These are phyloP conservation scores for Fusarium praegraminearum DNA, from an alignment of 2,329 filamentous ascomycete species.

Conservation along the genomic window DNA sequence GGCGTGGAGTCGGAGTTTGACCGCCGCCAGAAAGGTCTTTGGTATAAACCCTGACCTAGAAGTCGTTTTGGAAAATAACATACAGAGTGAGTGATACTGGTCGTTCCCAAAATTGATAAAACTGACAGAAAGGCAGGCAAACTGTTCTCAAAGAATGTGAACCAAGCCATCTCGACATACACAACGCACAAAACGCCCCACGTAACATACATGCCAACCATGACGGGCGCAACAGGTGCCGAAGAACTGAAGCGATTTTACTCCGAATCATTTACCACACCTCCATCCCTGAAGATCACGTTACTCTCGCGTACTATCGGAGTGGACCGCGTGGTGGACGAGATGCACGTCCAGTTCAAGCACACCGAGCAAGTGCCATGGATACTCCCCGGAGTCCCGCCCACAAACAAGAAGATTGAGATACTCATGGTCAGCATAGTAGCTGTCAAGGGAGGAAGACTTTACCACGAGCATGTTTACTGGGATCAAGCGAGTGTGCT, in stretches of 20 bases:
- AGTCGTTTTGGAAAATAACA: constrained; percentile 73
- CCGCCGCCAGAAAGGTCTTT: constrained; percentile 71
- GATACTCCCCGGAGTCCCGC: constrained; percentile 70
- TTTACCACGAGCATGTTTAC: constrained; percentile 73
- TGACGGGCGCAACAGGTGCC: constrained; percentile 72
- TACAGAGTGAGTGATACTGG: constrained; percentile 62
- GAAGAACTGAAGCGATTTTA: constrained; percentile 72
- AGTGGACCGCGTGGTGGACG: constrained; percentile 73
- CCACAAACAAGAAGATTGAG: constrained; percentile 64
- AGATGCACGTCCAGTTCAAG: constrained; percentile 69
- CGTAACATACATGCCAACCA: constrained; percentile 75
- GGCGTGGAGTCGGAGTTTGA: constrained; percentile 76
- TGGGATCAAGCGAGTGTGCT: constrained; percentile 74
- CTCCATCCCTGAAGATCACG: constrained; percentile 68
- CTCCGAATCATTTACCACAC: constrained; percentile 72
- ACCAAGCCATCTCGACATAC: constrained; percentile 70
- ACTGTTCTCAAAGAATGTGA: constrained; percentile 69
- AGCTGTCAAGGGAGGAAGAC: constrained; percentile 67
- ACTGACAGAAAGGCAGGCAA: constrained; percentile 50
- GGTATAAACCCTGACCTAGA: constrained; percentile 73
- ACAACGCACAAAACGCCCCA: constrained; percentile 73
- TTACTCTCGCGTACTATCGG: constrained; percentile 74
- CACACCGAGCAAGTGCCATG: constrained; percentile 69
- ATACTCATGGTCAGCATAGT: constrained; percentile 71
- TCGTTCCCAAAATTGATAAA: rapidly evolving